Base-by-base conservation (phyloP, 192 early-diverging fungal species). In the Coemansia sp. region DNA sequence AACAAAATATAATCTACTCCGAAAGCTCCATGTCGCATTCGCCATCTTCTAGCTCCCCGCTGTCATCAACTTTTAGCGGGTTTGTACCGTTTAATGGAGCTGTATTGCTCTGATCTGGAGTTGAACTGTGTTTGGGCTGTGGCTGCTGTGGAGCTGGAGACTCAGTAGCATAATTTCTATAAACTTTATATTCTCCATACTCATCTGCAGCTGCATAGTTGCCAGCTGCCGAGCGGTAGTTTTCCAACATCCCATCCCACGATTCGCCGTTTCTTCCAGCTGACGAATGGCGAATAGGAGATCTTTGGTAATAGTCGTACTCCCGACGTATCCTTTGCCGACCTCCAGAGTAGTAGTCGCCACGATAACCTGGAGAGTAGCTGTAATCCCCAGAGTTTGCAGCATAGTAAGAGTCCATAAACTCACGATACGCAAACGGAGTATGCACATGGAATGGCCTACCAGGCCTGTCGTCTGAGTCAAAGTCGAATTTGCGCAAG, bases 1-100 rank as follows among this genome's bases (percentile, higher is more conserved):
- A 53, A 53, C 5, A 33, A 10, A 50, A 50, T 50, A 50, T 9
- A 16, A 21, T 39, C 41, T 59, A 76, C 23, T 76, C 67, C 10
- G 67, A 70, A 12, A 62, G 55, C 26, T 64, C 62, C 73, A 77
- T 77, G 14, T 77, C 68, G 42, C 67, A 70, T n/a, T 77, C 73
- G 30, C 73, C 73, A 14, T 77, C 73, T 46, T 77, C 73, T 2
- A 67, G 20, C 4, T 70, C 63, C 31, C 40, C 51, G n/a, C 50
- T 49, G 14, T 14, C 47, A 7, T 42, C 46, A 12, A 7, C 55
- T 7, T 48, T n/a, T 14, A 18, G 37, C 15, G 18, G 7, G 37
- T 3, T 18, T 43, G 15, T 9, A 14, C 19, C 5, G 31, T 38
- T 35, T 35, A 35, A 35, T 35, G 6, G 7, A 35, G 10, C 7